Conservation (phyloP, 192 early-diverging fungal species). For the Backusella westeae region DNA sequence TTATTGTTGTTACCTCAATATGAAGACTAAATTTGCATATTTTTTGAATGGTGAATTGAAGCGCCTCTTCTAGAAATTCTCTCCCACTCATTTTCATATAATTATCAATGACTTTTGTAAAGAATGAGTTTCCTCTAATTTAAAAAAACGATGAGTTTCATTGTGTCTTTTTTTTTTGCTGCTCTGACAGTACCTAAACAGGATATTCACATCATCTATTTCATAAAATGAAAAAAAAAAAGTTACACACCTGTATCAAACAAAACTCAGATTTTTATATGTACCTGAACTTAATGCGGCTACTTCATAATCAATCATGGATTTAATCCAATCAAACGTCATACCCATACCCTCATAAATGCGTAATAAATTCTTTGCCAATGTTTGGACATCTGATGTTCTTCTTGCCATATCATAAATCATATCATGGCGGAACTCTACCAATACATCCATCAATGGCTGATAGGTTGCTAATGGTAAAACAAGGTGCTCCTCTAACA, state of each 20-base stretch:
- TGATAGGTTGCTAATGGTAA: constrained; percentile 36
- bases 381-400: constrained; percentile 37
- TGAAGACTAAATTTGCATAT: constrained; percentile 48
- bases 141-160: background rate
- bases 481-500: constrained; percentile 42
- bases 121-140: constrained; percentile 58
- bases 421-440: constrained; percentile 41
- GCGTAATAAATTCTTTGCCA: constrained; percentile 37
- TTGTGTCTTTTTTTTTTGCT: background rate
- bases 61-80: constrained; percentile 58
- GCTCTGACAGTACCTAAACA: constrained; percentile 38
- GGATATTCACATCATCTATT: constrained; percentile 43
- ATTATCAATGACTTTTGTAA: constrained; percentile 66
- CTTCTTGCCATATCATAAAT: constrained; percentile 39
- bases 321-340: constrained; percentile 42
- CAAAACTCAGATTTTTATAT: background rate
- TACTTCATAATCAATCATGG: constrained; percentile 47
- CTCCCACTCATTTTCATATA: constrained; percentile 69
- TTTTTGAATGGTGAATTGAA: constrained; percentile 59
- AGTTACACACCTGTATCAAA: background rate
- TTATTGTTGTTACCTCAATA: constrained; percentile 51
- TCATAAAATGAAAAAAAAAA: background rate
- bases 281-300: constrained; percentile 34
- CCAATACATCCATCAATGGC: constrained; percentile 40
- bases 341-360: constrained; percentile 41